Percentiles rank a stretch among this genome's conserved stretches.
These are phyloP conservation scores for Oldenlandia corymbosa DNA, from an alignment of 257 asterid genomes.

Conservation along the genomic window DNA sequence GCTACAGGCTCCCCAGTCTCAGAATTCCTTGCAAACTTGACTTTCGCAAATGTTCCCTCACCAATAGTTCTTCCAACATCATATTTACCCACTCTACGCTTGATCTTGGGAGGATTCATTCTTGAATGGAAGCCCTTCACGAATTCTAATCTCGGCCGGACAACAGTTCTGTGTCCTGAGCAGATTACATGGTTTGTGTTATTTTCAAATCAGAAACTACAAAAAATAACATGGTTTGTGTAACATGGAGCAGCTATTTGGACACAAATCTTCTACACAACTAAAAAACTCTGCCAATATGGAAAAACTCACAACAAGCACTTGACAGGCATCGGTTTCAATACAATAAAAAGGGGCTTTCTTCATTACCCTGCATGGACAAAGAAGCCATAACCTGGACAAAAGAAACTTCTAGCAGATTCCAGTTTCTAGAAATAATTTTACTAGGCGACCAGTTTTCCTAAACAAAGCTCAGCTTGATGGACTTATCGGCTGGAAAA, in stretches of 20 bases:
- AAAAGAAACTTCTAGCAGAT: neutral
- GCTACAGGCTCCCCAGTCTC: conserved; percentile 82
- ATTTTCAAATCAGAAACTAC: no score
- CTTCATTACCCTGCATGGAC: neutral
- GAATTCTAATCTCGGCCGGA: conserved; percentile 14
- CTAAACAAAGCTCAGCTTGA: neutral
- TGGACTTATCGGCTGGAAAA: no score
- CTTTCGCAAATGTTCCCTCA: conserved; percentile 94
- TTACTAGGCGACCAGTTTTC: neutral
- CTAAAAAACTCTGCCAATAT: neutral
- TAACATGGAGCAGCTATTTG: neutral
- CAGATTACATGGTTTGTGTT: conserved; percentile 1
- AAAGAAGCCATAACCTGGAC: neutral
- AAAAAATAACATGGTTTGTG: conserved; percentile 2
- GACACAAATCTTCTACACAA: neutral
- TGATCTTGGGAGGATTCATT: conserved; percentile 64
- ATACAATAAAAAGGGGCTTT: neutral
- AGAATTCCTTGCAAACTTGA: conserved; percentile 74
- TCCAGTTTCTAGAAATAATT: neutral
- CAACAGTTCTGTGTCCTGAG: conserved; percentile 28
- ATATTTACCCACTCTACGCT: conserved; percentile 77
- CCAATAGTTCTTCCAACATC: conserved; percentile 93
- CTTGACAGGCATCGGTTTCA: neutral
- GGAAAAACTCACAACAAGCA: neutral
- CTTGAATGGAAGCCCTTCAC: neutral